phyloP scores from a whole-genome alignment of 1,284 basidiomycete genomes.

The Leccinum pachyderme region DNA sequence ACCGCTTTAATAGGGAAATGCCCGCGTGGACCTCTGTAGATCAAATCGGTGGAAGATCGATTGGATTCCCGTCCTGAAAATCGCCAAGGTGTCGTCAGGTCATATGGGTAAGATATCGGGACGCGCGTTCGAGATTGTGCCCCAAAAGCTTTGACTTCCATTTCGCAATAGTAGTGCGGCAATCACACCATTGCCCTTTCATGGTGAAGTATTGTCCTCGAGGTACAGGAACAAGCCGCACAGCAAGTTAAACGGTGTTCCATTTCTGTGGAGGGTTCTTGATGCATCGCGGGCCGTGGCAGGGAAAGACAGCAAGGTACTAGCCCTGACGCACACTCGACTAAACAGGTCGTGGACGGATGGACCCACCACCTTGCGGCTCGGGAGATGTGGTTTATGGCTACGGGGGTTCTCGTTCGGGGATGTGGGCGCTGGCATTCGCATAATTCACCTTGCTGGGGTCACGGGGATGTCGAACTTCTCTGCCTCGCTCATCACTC shows the following conservation, averaged over 20 bases:
- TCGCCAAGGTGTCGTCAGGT: not conserved
- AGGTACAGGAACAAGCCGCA: not conserved
- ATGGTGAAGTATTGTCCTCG: slow-evolving; percentile 6
- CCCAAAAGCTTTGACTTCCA: slow-evolving; percentile 1
- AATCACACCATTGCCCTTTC: not conserved
- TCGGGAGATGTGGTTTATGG: slow-evolving; percentile 12
- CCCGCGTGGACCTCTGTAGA: slow-evolving; percentile 5
- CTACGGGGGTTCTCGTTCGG: slow-evolving; percentile 13
- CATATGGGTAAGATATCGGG: not conserved
- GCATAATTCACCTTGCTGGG: slow-evolving; percentile 14
- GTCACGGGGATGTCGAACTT: slow-evolving; percentile 18
- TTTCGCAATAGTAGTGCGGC: slow-evolving; percentile 1
- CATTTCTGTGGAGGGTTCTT: slow-evolving; percentile 6
- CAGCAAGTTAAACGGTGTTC: not conserved
- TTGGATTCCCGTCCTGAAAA: not conserved
- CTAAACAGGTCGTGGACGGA: slow-evolving; percentile 6
- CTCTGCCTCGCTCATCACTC: slow-evolving; percentile 23
- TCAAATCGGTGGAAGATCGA: slow-evolving; percentile 1
- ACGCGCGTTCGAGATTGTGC: not conserved
- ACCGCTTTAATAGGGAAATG: slow-evolving; percentile 10
- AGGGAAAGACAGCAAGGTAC: slow-evolving; percentile 3
- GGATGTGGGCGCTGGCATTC: slow-evolving; percentile 10
- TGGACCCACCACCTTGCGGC: slow-evolving; percentile 6
- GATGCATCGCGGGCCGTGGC: slow-evolving; percentile 3
- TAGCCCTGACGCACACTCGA: slow-evolving; percentile 8